Evolutionary conservation across 495 filamentous ascomycete genomes (phyloP).

Genomic region (Podospora fimiseda): DNA sequence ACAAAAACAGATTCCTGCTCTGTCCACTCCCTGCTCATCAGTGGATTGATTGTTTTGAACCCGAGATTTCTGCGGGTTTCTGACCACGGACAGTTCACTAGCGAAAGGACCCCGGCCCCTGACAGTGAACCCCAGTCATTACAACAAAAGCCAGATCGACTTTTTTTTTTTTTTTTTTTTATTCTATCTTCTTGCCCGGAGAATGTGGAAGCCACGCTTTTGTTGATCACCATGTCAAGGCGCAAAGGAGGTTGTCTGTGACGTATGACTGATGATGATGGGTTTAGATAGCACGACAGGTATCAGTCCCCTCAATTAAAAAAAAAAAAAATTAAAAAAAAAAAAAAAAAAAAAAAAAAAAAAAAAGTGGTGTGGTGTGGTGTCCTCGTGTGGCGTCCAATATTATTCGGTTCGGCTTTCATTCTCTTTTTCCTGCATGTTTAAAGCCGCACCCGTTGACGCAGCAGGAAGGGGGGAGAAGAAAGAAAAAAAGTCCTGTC

Average conservation of each 20-base stretch:
- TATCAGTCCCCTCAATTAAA: too few relatives aligned
- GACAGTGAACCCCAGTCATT: constrained; percentile 6
- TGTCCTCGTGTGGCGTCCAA: neutral
- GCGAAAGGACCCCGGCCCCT: constrained; percentile 18
- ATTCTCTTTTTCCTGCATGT: neutral
- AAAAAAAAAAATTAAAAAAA: too few relatives aligned
- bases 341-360: too few relatives aligned
- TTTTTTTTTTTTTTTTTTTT: neutral
- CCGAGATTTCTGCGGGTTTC: constrained; percentile 7
- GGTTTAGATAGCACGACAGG: neutral
- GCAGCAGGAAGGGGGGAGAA: neutral
- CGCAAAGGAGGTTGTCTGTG: neutral
- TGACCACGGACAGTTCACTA: constrained; percentile 7
- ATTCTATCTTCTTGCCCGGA: neutral
- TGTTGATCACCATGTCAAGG: neutral
- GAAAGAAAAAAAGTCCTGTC: neutral
- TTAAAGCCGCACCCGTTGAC: constrained; percentile 1
- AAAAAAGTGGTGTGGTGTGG: neutral
- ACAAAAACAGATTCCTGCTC: constrained; percentile 6
- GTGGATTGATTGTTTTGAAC: constrained; percentile 9
- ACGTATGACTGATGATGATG: neutral
- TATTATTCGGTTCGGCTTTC: neutral
- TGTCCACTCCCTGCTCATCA: constrained; percentile 1
- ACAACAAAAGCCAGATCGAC: constrained; percentile 11
- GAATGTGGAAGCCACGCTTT: neutral